Evolutionary conservation across 176 grass and related monocot species (phyloP).

Genomic region (Dactylis glomerata): DNA sequence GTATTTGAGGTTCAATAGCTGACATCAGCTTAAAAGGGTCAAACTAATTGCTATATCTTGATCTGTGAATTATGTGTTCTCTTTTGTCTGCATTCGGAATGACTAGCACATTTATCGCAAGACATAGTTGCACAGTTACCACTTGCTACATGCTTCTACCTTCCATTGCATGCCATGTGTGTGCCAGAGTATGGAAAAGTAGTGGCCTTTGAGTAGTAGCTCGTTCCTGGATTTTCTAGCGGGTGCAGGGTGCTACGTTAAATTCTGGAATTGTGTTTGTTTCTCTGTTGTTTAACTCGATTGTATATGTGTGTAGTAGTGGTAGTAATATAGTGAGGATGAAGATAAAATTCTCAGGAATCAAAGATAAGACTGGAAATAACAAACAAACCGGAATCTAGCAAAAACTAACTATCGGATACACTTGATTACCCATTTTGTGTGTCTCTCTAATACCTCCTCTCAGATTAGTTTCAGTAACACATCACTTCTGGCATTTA

Average conservation of each 20-base stretch:
- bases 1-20: not conserved
- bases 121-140: not conserved
- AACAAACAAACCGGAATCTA: not conserved
- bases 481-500: not conserved
- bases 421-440: not conserved
- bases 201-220: not conserved
- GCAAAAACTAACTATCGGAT: not conserved
- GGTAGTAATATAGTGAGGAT: not conserved
- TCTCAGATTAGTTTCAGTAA: not conserved
- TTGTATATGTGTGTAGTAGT: not conserved
- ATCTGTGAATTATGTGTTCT: not conserved
- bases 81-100: not conserved
- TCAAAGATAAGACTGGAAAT: not conserved
- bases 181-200: not conserved
- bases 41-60: not conserved
- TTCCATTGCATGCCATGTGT: not conserved
- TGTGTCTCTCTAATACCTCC: not conserved
- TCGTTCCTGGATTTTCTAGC: not conserved
- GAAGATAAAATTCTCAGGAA: not conserved
- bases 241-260: not conserved
- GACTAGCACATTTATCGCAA: not conserved
- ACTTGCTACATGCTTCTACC: conserved; percentile 13
- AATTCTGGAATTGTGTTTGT: not conserved
- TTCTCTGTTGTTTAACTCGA: not conserved
- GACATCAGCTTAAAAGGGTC: not conserved